Base-by-base conservation (phyloP, 176 grass and related monocot species). In the Zoysia pacifica region DNA sequence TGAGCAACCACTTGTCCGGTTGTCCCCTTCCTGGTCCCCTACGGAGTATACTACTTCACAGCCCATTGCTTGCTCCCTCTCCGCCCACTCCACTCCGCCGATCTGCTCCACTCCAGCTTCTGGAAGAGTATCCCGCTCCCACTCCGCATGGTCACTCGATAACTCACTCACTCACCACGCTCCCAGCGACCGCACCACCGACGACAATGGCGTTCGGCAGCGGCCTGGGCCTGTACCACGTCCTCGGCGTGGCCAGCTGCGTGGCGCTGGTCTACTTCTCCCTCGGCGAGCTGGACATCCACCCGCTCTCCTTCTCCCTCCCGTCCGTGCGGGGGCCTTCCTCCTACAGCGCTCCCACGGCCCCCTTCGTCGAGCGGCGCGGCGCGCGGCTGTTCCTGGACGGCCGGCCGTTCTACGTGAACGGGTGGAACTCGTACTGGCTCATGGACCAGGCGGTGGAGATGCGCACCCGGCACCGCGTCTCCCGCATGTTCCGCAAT, bases 341-440 rank as follows among this genome's bases (percentile, higher is more conserved):
- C 74, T 18, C 60, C 48, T 18, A 45, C 77, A 36, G 28, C 82
- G 51, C 19, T 42, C 9, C 56, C 9, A 20, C 86, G 45, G n/a
- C 61, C 72, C 82, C 81, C 44, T 99, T 99, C 79, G 93, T 99
- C 69, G 86, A 89, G 79, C 88, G 86, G 70, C 93, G 91, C 45
- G 88, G 86, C 58, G 82, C 84, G 50, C 90, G 63, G 75, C 90
- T 99, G 55, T 51, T 83, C 54, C 69, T 99, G 9, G 93, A 59
- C 59, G 90, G 81, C 7, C 86, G 79, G 49, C 81, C 88, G 0
- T 93, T 99, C 88, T 99, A 99, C 78, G 61, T 84, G 36, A 96
- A 96, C 76, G 97, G 97, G 61, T 99, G 97, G 97, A 99, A 99
- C 88, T 99, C 97, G 19, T 99, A 99, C 84, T 93, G 93, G 93